Base-by-base conservation (phyloP, 345 rosid species). In the Gossypium thurberi region DNA sequence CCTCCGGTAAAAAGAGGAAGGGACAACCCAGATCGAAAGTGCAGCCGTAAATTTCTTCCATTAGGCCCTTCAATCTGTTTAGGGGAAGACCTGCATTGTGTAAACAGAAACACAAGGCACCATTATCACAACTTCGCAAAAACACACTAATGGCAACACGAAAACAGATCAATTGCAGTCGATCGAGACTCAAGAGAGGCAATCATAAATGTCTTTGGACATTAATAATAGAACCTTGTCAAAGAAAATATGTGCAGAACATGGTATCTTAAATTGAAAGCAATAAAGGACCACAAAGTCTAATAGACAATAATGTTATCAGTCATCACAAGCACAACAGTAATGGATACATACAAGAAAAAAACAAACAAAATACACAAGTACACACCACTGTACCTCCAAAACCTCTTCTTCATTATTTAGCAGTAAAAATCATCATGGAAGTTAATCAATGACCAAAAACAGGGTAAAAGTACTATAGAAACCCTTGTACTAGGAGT, bases 1-100 rank as follows among this genome's bases (percentile, higher is more conserved):
- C 96, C 99, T 75, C 99, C 99, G 0, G 97, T 96, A 73, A 91
- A 96, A 74, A 93, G 88, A 75, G 99, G 97, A 73, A 91, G 97
- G 25, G 96, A 88, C 84, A 93, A 65, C 89, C 89, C 87, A 55
- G 97, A 85, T 84, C 85, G 83, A 82, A 96, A 93, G 17, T 84
- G 96, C 74, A 96, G 83, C 89, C 90, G 98, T 77, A 96, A 76
- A 72, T 84, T 91, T 81, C 91, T 79, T 52, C 97, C 99, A 85
- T 86, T 88, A 1, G 84, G 83, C 25, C 92, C 99, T 85, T 95
- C 91, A 59, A 92, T 80, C 57, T 81, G 78, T 74, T 93, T 93
- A 9, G 98, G 96, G 43, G 99, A 89, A 68, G 94, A 84, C 84
- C 97, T 92, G 84, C 61, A 74, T 61, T 51, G 5, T 42, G 47